Evolutionary conservation across 306 rosid genomes (phyloP).

Genomic region (Ceratonia siliqua): DNA sequence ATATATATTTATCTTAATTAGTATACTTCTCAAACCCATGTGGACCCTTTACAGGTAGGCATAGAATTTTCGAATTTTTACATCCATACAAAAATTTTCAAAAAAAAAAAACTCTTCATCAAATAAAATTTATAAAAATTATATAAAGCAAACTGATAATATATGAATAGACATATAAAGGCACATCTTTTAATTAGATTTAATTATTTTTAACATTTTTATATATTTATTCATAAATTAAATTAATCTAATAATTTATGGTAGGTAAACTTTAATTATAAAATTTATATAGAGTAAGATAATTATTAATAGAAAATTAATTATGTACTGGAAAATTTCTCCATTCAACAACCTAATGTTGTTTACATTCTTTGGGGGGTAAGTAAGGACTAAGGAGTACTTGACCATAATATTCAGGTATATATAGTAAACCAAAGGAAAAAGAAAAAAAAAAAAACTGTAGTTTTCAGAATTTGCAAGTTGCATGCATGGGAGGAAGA

Average conservation of each 20-base stretch:
- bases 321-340: no score
- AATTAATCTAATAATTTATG: no score
- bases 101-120: no score
- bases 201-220: no score
- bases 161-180: no score
- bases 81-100: slow-evolving; percentile 33
- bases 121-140: no score
- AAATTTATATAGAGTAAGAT: no score
- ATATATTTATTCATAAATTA: no score
- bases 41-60: slow-evolving; percentile 34
- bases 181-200: no score
- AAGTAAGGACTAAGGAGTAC: not conserved
- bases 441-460: not conserved
- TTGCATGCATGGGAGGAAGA: slow-evolving; percentile 15
- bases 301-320: no score
- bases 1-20: not conserved
- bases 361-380: not conserved
- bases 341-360: slow-evolving; percentile 11
- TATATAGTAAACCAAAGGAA: not conserved
- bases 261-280: no score
- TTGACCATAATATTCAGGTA: slow-evolving; percentile 20
- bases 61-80: slow-evolving; percentile 1
- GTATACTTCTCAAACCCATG: slow-evolving; percentile 24
- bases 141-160: no score
- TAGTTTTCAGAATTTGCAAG: not conserved